Base-by-base conservation (phyloP, 2,329 filamentous ascomycete genomes). In the Talaromyces atroroseus region DNA sequence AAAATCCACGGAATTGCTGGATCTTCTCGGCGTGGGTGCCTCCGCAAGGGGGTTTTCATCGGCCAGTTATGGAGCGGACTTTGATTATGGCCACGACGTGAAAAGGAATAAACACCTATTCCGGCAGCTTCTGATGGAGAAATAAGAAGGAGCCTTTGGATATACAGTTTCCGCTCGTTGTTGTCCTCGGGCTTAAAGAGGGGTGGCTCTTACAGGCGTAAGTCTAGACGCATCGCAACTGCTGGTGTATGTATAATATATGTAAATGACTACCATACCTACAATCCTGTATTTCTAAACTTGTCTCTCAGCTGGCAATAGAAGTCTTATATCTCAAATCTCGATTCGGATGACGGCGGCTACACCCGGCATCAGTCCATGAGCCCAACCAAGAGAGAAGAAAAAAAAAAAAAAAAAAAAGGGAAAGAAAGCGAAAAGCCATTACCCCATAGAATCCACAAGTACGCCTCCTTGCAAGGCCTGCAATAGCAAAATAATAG, bases 1-100 rank as follows among this genome's bases (percentile, higher is more conserved):
- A 42, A 95, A 95, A 71, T 82, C 90, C 48, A 73, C 74, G 11
- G 76, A 83, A 62, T 72, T 96, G 32, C 80, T 99, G 0, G 87
- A 96, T 68, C 81, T 87, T 65, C 76, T 99, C 8, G 87, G 88
- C 1, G 91, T 99, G 4, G 62, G 68, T 44, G 61, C 64, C 26
- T 78, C 81, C 10, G 82, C 81, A 52, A 80, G 92, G 56, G 81
- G 76, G 0, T 81, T 90, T 58, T 75, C 80, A 18, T 81, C 84
- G 67, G 87, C 90, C 5, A 68, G 62, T 24, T 74, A 85, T 26
- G 84, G 84, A 1, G 78, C 73, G 8, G 94, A 97, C 72, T 65
- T 77, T 36, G 75, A 79, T 1, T 97, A 95, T 71, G 55, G 45
- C 0, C 5, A 34, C 0, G 40, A 49, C 18, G 70, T 77, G 23